phyloP scores from a whole-genome alignment of 495 filamentous ascomycete genomes.

The Penicillium lagena region DNA sequence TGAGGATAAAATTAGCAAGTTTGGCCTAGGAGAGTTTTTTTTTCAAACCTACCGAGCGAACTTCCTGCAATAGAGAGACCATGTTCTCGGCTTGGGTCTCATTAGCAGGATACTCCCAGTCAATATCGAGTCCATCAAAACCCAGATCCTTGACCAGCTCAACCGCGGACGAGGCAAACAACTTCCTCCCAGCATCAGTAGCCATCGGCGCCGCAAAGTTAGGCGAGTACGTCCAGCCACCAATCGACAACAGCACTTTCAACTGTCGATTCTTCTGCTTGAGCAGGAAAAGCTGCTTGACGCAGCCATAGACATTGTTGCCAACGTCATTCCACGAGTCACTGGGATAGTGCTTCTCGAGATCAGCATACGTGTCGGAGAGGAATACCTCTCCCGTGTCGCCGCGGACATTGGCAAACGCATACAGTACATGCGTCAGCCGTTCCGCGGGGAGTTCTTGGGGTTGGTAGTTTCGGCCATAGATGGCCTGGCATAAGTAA shows the following conservation, averaged over 20 bases:
- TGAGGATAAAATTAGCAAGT: too few relatives aligned
- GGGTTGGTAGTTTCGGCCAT: slow-evolving; percentile 61
- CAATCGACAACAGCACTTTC: background rate
- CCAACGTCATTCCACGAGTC: background rate
- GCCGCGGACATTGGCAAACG: slow-evolving; percentile 62
- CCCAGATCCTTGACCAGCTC: slow-evolving; percentile 60
- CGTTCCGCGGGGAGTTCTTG: slow-evolving; percentile 66
- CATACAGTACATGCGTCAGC: slow-evolving; percentile 75
- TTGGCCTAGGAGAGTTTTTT: too few relatives aligned
- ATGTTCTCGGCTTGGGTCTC: slow-evolving; percentile 52
- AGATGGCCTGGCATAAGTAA: slow-evolving; percentile 47
- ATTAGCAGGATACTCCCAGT: slow-evolving; percentile 48
- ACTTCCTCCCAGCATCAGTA: slow-evolving; percentile 33
- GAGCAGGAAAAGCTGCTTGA: background rate
- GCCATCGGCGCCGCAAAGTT: background rate
- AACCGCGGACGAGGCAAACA: slow-evolving; percentile 61
- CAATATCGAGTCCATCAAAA: slow-evolving; percentile 56
- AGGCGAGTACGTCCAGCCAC: background rate
- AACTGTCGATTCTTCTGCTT: background rate
- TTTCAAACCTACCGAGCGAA: slow-evolving; percentile 30
- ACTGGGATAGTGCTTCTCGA: background rate
- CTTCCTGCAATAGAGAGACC: slow-evolving; percentile 54
- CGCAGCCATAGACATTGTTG: background rate
- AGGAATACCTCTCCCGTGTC: slow-evolving; percentile 61
- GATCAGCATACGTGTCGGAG: slow-evolving; percentile 61